These are phyloP conservation scores for Penicillium sp. DNA, from an alignment of 2,329 filamentous ascomycete species.

Conservation along the genomic window DNA sequence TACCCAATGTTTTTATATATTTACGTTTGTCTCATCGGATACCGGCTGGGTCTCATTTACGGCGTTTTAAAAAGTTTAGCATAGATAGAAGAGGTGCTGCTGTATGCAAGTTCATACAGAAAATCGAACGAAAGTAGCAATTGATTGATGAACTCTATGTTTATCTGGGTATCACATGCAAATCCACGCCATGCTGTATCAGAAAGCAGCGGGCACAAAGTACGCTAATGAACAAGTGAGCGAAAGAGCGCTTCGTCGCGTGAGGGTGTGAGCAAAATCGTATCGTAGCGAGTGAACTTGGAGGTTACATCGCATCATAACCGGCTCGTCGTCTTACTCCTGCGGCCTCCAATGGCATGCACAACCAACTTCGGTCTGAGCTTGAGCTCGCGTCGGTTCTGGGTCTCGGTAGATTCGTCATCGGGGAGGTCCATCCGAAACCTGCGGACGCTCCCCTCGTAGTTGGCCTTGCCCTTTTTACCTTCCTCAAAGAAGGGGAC, in stretches of 20 bases:
- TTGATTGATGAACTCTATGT: constrained; percentile 5
- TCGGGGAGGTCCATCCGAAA: constrained; percentile 51
- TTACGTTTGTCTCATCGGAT: not conserved
- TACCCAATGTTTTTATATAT: constrained; percentile 19
- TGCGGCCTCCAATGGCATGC: constrained; percentile 1
- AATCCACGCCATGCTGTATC: constrained; percentile 1
- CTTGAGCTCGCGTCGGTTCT: constrained; percentile 13
- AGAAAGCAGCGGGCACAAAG: not conserved
- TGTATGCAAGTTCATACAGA: not conserved
- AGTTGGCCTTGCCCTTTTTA: constrained; percentile 39
- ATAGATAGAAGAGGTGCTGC: not conserved
- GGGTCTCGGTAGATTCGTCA: constrained; percentile 31
- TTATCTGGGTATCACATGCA: constrained; percentile 17
- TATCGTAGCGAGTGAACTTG: not conserved
- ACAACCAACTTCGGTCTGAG: constrained; percentile 23
- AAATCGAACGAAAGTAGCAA: constrained; percentile 1
- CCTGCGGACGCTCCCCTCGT: constrained; percentile 52
- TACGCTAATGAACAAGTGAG: constrained; percentile 5
- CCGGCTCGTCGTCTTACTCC: constrained; percentile 3
- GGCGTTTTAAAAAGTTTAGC: not conserved
- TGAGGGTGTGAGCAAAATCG: not conserved
- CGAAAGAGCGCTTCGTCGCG: not conserved
- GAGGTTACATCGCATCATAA: not conserved
- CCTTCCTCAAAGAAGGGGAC: constrained; percentile 50
- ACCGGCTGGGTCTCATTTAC: not conserved